Percentiles rank a stretch among this genome's conserved stretches.
Conservation (phyloP, 495 filamentous ascomycete genomes). For the Aspergillus kassunensis region DNA sequence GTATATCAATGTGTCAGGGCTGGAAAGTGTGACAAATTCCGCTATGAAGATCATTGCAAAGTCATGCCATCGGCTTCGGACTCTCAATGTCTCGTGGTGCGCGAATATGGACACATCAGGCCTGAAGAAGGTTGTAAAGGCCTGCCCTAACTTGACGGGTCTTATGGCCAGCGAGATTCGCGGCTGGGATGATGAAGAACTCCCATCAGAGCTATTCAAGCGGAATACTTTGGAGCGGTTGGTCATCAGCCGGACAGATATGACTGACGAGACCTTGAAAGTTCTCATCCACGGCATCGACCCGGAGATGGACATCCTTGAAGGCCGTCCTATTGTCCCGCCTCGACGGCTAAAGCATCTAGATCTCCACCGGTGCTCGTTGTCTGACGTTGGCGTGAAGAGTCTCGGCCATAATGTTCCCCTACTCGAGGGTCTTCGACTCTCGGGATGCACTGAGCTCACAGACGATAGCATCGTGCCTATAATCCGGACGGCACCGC, state of each 20-base stretch:
- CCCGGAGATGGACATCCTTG: slow-evolving; percentile 74
- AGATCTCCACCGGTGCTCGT: slow-evolving; percentile 73
- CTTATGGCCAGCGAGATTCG: slow-evolving; percentile 77
- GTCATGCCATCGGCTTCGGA: slow-evolving; percentile 75
- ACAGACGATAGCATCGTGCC: slow-evolving; percentile 69
- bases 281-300: slow-evolving; percentile 68
- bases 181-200: slow-evolving; percentile 68
- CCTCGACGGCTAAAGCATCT: slow-evolving; percentile 78
- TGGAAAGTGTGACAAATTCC: slow-evolving; percentile 74
- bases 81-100: slow-evolving; percentile 90
- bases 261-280: slow-evolving; percentile 68
- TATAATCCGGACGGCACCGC: slow-evolving; percentile 68
- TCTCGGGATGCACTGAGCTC: slow-evolving; percentile 66
- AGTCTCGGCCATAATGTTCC: slow-evolving; percentile 71
- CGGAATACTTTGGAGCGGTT: slow-evolving; percentile 79
- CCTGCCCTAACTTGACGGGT: slow-evolving; percentile 70
- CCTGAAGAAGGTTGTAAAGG: slow-evolving; percentile 65
- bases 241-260: slow-evolving; percentile 70
- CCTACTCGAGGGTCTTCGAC: slow-evolving; percentile 72
- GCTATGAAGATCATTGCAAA: slow-evolving; percentile 84
- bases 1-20: slow-evolving; percentile 79
- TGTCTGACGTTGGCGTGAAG: slow-evolving; percentile 68
- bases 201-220: slow-evolving; percentile 68
- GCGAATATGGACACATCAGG: slow-evolving; percentile 77
- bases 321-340: slow-evolving; percentile 68